A percentile compares a stretch with the other conserved stretches of the same genome.
Conservation (phyloP, 1,284 basidiomycete species). For the Cronartium ribicola region DNA sequence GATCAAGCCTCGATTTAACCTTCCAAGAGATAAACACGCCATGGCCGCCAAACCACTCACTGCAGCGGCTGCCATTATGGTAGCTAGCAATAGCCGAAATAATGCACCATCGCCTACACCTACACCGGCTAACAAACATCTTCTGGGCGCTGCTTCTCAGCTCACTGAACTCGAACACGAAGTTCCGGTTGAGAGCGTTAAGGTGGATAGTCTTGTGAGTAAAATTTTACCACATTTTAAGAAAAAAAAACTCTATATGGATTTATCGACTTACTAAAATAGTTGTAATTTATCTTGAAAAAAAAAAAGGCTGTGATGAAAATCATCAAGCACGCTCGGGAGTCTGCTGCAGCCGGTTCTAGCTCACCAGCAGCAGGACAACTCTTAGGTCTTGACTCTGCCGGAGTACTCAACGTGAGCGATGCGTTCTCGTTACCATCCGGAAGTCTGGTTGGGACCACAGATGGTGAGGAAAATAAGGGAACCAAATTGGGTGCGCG, state of each 20-base stretch:
- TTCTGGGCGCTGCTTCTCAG: slow-evolving; percentile 72
- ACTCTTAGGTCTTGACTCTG: slow-evolving; percentile 82
- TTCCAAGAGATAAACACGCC: too few species aligned
- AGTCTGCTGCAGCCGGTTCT: slow-evolving; percentile 59
- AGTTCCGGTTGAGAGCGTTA: slow-evolving; percentile 69
- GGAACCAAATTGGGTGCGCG: slow-evolving; percentile 18
- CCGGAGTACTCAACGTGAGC: slow-evolving; percentile 83
- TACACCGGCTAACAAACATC: slow-evolving; percentile 68
- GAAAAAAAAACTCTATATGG: not conserved
- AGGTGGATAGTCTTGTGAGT: slow-evolving; percentile 77
- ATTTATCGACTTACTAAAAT: slow-evolving; percentile 7
- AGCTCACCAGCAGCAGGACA: slow-evolving; percentile 71
- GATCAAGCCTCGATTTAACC: too few species aligned
- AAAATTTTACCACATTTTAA: not conserved
- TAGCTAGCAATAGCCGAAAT: slow-evolving; percentile 27
- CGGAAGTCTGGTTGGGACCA: slow-evolving; percentile 55
- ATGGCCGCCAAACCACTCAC: slow-evolving; percentile 53
- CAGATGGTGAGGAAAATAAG: slow-evolving; percentile 76
- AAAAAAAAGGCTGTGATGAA: slow-evolving; percentile 73
- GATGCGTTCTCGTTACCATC: slow-evolving; percentile 82
- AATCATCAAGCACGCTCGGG: slow-evolving; percentile 70
- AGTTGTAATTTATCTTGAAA: not conserved
- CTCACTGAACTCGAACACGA: slow-evolving; percentile 83
- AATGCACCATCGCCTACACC: slow-evolving; percentile 33
- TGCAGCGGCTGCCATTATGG: slow-evolving; percentile 57